Conservation (phyloP, 2,329 filamentous ascomycete genomes). For the Monilinia aucupariae region DNA sequence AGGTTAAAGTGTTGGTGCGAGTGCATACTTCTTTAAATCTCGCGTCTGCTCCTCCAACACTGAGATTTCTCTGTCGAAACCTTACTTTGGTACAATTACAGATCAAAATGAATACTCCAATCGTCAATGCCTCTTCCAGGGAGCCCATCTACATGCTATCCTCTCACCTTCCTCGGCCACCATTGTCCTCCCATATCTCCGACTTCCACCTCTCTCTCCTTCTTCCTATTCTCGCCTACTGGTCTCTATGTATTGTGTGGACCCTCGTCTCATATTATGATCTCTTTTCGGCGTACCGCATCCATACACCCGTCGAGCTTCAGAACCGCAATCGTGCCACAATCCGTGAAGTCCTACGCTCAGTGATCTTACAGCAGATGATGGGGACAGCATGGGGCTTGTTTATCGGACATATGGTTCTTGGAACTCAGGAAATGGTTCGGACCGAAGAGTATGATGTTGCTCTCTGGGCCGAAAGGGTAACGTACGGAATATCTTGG, state of each 20-base stretch:
- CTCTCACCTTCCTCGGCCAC: slow-evolving; percentile 49
- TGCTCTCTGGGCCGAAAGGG: not conserved
- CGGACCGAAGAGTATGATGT: slow-evolving; percentile 1
- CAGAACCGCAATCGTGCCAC: slow-evolving; percentile 78
- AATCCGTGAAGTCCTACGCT: slow-evolving; percentile 56
- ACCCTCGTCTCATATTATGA: slow-evolving; percentile 2
- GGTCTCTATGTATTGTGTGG: not conserved
- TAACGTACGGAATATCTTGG: not conserved
- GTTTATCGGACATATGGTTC: not conserved
- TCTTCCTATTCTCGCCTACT: slow-evolving; percentile 6
- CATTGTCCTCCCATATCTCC: slow-evolving; percentile 67
- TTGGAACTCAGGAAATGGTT: slow-evolving; percentile 11
- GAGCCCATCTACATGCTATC: slow-evolving; percentile 52
- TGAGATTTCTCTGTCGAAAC: not conserved
- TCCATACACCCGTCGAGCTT: slow-evolving; percentile 84
- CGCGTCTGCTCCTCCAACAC: not conserved
- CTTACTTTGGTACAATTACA: not conserved
- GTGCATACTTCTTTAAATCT: not conserved
- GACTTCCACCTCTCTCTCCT: slow-evolving; percentile 68
- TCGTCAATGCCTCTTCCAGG: not conserved
- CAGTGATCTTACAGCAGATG: not conserved
- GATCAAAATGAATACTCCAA: not conserved
- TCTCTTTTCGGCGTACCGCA: slow-evolving; percentile 6
- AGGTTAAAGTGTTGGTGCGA: not conserved
- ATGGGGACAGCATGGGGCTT: slow-evolving; percentile 1